Evolutionary conservation across 306 rosid species (phyloP), one percentile per base, ranked within the genome.

Genomic region (Trifolium dubium): DNA sequence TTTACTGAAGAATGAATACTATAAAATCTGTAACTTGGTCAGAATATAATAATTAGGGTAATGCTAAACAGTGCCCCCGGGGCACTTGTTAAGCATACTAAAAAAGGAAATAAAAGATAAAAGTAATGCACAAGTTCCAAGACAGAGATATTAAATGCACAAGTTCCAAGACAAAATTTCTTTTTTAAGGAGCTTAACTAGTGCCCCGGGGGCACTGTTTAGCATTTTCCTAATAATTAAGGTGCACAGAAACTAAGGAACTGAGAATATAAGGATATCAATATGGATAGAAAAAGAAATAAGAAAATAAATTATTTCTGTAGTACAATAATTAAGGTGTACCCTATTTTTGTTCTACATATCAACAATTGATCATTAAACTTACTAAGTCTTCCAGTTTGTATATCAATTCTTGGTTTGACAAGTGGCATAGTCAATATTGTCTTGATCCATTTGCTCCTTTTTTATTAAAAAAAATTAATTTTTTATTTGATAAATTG

Each of bases 361-460:
- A 23, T 40, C n/a, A 34, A 65, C 8, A 34, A 15, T 73, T 66
- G 32, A 56, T 58, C 54, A 14, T 79, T 72, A 79, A 66, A 69
- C 78, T 14, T 34, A 35, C 63, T 49, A 35, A 43, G 56, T 65
- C 64, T 46, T 64, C 37, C 17, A 14, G 32, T 54, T 53, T 40
- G 59, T 14, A 5, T 19, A 60, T 62, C 8, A 32, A 18, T 64
- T 79, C 53, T 53, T 28, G 44, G 51, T 67, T 64, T 66, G 47
- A 7, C 47, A 6, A 28, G 28, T 58, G 71, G 17, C 39, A 23
- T 28, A 50, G 34, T 32, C 54, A 68, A 32, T n/a, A 10, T 56
- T 44, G 61, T 68, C 47, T 59, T 46, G 55, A 34, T 75, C 29
- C 31, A 17, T 5, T 41, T 66, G 53, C 50, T 65, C 14, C 50